Conservation (phyloP, 1,284 basidiomycete species). For the Trametes hirsuta region DNA sequence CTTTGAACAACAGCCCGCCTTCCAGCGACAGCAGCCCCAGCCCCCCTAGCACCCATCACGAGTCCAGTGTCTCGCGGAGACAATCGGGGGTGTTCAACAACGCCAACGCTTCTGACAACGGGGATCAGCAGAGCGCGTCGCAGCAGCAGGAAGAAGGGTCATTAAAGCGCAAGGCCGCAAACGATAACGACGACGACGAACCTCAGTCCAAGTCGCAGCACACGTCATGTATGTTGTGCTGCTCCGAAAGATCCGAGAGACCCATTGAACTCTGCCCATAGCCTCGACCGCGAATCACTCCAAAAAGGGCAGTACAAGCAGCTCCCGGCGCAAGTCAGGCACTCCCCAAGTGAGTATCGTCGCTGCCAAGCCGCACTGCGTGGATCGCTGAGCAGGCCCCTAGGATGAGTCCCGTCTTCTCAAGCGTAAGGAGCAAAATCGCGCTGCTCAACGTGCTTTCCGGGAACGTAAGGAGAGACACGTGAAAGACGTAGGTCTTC, state of each 20-base stretch:
- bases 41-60: conserved; percentile 53
- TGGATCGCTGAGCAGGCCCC: background rate
- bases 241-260: conserved; percentile 1
- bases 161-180: conserved; percentile 76
- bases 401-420: conserved; percentile 74
- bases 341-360: conserved; percentile 34
- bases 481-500: conserved; percentile 76
- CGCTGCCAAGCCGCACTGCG: background rate
- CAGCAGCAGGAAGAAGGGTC: conserved; percentile 39
- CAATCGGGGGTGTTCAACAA: conserved; percentile 38
- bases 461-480: conserved; percentile 88
- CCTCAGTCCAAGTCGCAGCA: conserved; percentile 69
- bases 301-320: conserved; percentile 34
- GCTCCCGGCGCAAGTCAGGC: conserved; percentile 46
- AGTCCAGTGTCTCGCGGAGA: conserved; percentile 34
- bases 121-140: conserved; percentile 29
- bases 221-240: conserved; percentile 37
- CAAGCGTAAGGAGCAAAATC: conserved; percentile 87
- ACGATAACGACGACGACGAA: conserved; percentile 54
- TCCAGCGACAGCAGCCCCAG: conserved; percentile 72
- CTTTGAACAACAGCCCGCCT: conserved; percentile 43
- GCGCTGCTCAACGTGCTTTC: conserved; percentile 85
- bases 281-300: conserved; percentile 18
- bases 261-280: conserved; percentile 13
- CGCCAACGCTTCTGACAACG: conserved; percentile 7